Conservation (phyloP, 2,329 filamentous ascomycete species). For the Alternaria triticina region DNA sequence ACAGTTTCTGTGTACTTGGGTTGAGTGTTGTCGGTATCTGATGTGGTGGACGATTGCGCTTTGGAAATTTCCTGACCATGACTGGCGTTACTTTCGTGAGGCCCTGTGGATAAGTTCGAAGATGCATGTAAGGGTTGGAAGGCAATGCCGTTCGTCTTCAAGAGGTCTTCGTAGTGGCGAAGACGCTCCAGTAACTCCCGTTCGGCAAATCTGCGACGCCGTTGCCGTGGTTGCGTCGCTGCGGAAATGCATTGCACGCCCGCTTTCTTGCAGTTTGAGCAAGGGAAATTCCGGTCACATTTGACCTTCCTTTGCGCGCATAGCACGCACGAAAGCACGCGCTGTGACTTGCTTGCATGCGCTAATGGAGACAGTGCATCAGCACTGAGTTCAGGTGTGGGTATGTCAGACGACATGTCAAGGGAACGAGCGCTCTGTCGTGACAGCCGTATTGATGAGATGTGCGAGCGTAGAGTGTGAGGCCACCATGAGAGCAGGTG, state of each 20-base stretch:
- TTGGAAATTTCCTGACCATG: background rate
- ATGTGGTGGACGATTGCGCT: background rate
- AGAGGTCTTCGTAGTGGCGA: conserved; percentile 69
- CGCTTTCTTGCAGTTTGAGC: conserved; percentile 39
- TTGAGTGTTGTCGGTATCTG: background rate
- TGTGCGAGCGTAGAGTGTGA: background rate
- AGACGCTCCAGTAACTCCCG: conserved; percentile 73
- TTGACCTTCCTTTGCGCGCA: conserved; percentile 65
- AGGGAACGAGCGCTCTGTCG: background rate
- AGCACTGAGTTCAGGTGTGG: conserved; percentile 9
- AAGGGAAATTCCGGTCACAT: conserved; percentile 48
- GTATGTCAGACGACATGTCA: conserved; percentile 12
- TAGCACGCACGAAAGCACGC: conserved; percentile 66
- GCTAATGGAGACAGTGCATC: conserved; percentile 2
- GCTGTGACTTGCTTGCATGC: conserved; percentile 37
- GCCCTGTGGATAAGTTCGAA: conserved; percentile 18
- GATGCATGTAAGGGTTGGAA: conserved; percentile 66
- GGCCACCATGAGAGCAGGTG: background rate
- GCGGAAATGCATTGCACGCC: conserved; percentile 48
- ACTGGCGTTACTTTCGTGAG: background rate
- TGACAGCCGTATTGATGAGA: background rate
- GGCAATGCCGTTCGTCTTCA: conserved; percentile 70
- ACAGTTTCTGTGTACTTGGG: conserved; percentile 3
- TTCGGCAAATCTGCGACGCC: conserved; percentile 69
- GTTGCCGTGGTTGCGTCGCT: conserved; percentile 60